phyloP scores from a whole-genome alignment of 2,329 filamentous ascomycete genomes.

The Alternaria novae-zelandiae region DNA sequence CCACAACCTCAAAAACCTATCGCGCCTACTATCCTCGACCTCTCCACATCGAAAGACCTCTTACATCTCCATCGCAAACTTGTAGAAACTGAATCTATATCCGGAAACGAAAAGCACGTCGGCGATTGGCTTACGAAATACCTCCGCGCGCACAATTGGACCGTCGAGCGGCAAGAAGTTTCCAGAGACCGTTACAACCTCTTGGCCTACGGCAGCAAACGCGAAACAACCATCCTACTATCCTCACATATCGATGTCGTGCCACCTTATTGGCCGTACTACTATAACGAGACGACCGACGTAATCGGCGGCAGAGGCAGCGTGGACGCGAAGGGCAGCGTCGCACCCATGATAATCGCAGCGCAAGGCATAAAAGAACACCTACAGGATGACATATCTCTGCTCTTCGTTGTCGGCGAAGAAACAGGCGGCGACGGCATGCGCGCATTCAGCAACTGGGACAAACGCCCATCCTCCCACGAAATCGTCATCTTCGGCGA shows the following conservation, averaged over 20 bases:
- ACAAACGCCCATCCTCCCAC: constrained; percentile 51
- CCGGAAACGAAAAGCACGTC: constrained; percentile 70
- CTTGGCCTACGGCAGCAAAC: constrained; percentile 66
- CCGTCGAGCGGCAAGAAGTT: constrained; percentile 65
- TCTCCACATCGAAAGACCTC: constrained; percentile 54
- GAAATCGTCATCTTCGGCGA: constrained; percentile 88
- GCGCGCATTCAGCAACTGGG: constrained; percentile 54
- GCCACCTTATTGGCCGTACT: constrained; percentile 73
- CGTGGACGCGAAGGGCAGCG: constrained; percentile 65
- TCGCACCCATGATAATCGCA: constrained; percentile 77
- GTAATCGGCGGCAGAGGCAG: constrained; percentile 74
- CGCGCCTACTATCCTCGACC: constrained; percentile 24
- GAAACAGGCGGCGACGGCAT: constrained; percentile 84
- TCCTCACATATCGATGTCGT: constrained; percentile 82
- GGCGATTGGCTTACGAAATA: constrained; percentile 73
- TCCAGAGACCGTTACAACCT: constrained; percentile 72
- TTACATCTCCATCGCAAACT: constrained; percentile 77
- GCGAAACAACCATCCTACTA: constrained; percentile 67
- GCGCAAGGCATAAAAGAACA: constrained; percentile 59
- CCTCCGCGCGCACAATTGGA: constrained; percentile 66
- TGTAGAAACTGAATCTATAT: constrained; percentile 75
- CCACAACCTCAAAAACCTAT: constrained; percentile 4
- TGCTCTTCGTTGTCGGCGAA: constrained; percentile 78
- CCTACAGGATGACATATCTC: constrained; percentile 53
- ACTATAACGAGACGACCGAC: constrained; percentile 55